Evolutionary conservation across 495 filamentous ascomycete genomes (phyloP), one percentile per base, ranked within the genome.

Genomic region (Usnea hakonensis): DNA sequence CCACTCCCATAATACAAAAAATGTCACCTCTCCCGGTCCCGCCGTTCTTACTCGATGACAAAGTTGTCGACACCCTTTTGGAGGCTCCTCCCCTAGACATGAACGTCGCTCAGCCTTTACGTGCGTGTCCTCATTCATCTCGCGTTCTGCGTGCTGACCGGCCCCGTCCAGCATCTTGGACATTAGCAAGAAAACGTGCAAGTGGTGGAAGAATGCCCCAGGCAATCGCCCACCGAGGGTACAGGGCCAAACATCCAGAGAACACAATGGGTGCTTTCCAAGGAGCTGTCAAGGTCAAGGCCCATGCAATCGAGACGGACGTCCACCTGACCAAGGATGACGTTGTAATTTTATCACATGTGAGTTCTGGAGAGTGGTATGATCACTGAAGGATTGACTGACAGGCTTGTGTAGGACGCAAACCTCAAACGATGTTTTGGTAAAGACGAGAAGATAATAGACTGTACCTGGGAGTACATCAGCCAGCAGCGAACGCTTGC

Each of bases 281-380:
- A 46, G 85, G 77, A 4, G 93, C 92, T 6, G 78, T 91, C 0
- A 74, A 81, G 19, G 84, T 82, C 30, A 90, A 91, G 33, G 84
- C 86, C 3, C 81, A 96, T 69, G 92, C 89, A 0, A 75, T 97
- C 21, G 93, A 97, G 74, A 90, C 90, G 11, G 92, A 97, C 71
- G 69, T 97, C 21, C 93, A 95, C 67, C 69, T 95, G 28, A 85
- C 89, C 2, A 84, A 81, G 59, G 93, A 97, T 71, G 85, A 86
- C 13, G 85, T 95, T 0, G 87, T 97, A 1, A 88, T 97, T 19
- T 73, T 96, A 6, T 89, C 88, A 36, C 90, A 94, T 76, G 89
- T 92, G 76, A 70, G 83, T 67, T 19, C 11, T 30, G n/a, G n/a
- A 43, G 28, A 28, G 28, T 28, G 23, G 41, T 40, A 46, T 21